These are phyloP conservation scores for Xylaria sp. DNA, from an alignment of 2,329 filamentous ascomycete genomes.

Conservation along the genomic window DNA sequence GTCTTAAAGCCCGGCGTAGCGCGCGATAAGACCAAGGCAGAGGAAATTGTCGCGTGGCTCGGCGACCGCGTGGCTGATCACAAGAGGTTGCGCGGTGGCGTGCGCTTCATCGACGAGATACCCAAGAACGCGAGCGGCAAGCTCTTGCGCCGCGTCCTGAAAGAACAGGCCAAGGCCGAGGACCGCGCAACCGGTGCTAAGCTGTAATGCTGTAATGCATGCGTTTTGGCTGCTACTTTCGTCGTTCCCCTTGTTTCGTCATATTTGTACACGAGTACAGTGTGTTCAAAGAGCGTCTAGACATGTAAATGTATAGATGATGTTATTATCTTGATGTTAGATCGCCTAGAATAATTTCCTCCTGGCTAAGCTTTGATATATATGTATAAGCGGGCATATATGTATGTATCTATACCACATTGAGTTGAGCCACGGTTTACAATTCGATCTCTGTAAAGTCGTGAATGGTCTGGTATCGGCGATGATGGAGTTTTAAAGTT, in stretches of 20 bases:
- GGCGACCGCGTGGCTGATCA: slow-evolving; percentile 47
- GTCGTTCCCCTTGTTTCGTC: too few relatives aligned
- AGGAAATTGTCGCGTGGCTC: slow-evolving; percentile 48
- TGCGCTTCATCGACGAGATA: slow-evolving; percentile 58
- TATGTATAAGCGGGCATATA: too few relatives aligned
- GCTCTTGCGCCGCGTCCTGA: slow-evolving; percentile 64
- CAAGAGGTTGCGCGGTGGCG: slow-evolving; percentile 47
- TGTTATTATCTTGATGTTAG: too few relatives aligned
- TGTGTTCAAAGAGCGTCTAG: too few relatives aligned
- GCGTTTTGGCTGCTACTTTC: background rate
- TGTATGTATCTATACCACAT: too few relatives aligned
- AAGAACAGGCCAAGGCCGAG: slow-evolving; percentile 49
- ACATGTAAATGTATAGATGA: too few relatives aligned
- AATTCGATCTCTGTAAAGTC: too few relatives aligned
- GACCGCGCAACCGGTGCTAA: slow-evolving; percentile 39
- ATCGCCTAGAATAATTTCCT: background rate
- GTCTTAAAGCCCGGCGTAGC: slow-evolving; percentile 52
- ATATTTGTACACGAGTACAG: too few relatives aligned
- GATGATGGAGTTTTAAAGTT: background rate
- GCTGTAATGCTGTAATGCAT: slow-evolving; percentile 32
- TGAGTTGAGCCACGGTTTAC: too few relatives aligned
- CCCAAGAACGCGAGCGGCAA: slow-evolving; percentile 70
- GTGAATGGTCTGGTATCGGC: too few relatives aligned
- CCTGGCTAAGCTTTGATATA: background rate
- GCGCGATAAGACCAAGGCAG: slow-evolving; percentile 45